A percentile compares a stretch with the other conserved stretches of the same genome.
These are phyloP conservation scores for Pseudisothecium myosuroides DNA, from an alignment of 225 moss, liverwort and hornwort species.

Conservation along the genomic window DNA sequence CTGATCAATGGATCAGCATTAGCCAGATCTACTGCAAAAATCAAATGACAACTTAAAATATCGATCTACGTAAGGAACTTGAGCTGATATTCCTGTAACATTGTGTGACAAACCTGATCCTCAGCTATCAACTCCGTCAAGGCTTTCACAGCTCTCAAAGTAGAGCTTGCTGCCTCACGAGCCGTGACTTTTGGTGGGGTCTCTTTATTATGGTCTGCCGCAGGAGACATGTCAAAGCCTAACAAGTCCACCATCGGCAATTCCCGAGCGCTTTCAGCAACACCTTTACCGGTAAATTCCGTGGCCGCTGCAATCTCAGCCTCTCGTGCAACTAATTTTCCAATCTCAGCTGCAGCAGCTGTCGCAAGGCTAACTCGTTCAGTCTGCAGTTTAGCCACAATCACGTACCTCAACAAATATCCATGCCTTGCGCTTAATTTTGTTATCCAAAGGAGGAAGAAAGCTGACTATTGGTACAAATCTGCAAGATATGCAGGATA, in stretches of 20 bases:
- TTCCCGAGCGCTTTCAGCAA: conserved; percentile 91
- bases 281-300: conserved; percentile 42
- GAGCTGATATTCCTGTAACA: neutral
- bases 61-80: neutral
- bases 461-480: neutral
- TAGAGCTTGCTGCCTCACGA: conserved; percentile 77
- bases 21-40: neutral
- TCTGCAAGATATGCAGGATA: neutral
- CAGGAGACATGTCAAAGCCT: conserved; percentile 71
- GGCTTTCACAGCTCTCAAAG: conserved; percentile 78
- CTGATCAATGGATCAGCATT: conserved; percentile 17
- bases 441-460: neutral
- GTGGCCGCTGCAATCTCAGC: conserved; percentile 57
- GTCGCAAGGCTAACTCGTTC: conserved; percentile 68
- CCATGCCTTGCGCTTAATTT: neutral
- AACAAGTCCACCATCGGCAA: conserved; percentile 93
- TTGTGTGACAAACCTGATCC: conserved; percentile 42
- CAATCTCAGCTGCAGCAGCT: conserved; percentile 79
- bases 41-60: neutral
- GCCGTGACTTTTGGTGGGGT: conserved; percentile 60
- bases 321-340: conserved; percentile 88
- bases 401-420: neutral
- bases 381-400: conserved; percentile 51
- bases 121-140: conserved; percentile 90
- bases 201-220: conserved; percentile 39